These are phyloP conservation scores for Didymella pomorum DNA, from an alignment of 2,329 filamentous ascomycete species.

Conservation along the genomic window DNA sequence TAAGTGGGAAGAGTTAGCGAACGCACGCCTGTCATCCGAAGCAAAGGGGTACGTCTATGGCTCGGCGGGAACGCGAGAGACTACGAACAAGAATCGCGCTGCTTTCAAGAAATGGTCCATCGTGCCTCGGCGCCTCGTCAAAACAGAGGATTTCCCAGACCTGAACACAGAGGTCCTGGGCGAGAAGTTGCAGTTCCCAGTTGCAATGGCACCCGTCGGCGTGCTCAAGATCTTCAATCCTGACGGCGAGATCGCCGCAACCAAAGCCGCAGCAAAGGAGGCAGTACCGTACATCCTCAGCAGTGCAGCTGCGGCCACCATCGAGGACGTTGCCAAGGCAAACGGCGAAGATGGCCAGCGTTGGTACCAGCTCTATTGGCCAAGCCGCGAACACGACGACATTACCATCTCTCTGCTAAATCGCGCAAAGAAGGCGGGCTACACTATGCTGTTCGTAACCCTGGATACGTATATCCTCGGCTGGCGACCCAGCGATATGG, in stretches of 20 bases:
- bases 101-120: conserved; percentile 39
- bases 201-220: conserved; percentile 71
- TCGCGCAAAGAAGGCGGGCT: conserved; percentile 68
- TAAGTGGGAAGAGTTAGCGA: conserved; percentile 35
- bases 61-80: conserved; percentile 45
- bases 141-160: conserved; percentile 23
- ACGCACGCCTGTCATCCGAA: conserved; percentile 39
- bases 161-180: conserved; percentile 45
- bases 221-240: conserved; percentile 71
- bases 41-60: conserved; percentile 48
- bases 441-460: conserved; percentile 71
- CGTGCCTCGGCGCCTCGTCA: conserved; percentile 29
- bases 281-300: conserved; percentile 70
- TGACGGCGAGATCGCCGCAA: conserved; percentile 69
- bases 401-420: conserved; percentile 69
- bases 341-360: conserved; percentile 61
- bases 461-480: conserved; percentile 72
- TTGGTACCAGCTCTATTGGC: conserved; percentile 80
- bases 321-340: conserved; percentile 69
- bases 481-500: conserved; percentile 74
- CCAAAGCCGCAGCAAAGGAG: conserved; percentile 66
- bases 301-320: conserved; percentile 67
- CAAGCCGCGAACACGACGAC: conserved; percentile 66
- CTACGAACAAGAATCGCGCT: conserved; percentile 39
- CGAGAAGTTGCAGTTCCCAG: conserved; percentile 56